Conservation (phyloP, 73 alveolate genomes). For the Halteria grandinella region DNA sequence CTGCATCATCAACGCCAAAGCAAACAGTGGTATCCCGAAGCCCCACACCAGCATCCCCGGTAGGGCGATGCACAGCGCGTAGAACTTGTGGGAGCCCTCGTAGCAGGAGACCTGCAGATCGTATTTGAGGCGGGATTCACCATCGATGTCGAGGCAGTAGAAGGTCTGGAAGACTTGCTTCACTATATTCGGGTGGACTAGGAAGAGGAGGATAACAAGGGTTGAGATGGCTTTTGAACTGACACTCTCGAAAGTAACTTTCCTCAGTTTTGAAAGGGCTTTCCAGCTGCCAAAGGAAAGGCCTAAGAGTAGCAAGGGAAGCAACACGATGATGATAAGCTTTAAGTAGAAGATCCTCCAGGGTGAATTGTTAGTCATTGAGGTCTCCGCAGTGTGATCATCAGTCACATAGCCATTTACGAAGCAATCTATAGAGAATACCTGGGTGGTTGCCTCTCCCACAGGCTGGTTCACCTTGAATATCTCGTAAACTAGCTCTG, state of each 20-base stretch:
- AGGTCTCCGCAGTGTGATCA: too few relatives aligned
- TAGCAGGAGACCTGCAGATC: conserved; percentile 59
- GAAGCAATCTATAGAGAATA: conserved; percentile 69
- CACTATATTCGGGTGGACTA: conserved; percentile 71
- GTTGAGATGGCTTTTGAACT: conserved; percentile 59
- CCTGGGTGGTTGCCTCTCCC: conserved; percentile 39
- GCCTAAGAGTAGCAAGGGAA: conserved; percentile 17
- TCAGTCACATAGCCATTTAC: conserved; percentile 46
- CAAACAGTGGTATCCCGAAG: conserved; percentile 73
- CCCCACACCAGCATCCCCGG: conserved; percentile 75
- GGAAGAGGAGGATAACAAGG: conserved; percentile 61
- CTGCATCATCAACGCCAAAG: conserved; percentile 24
- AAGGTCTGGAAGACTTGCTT: conserved; percentile 53
- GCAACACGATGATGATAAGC: conserved; percentile 21
- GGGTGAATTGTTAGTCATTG: neutral
- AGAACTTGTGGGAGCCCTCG: conserved; percentile 23
- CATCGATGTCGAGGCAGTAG: conserved; percentile 64
- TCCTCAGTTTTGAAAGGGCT: neutral
- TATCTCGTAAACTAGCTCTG: conserved; percentile 37
- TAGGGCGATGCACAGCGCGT: conserved; percentile 52
- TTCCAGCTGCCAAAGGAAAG: neutral
- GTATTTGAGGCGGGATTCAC: conserved; percentile 47
- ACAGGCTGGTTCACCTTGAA: conserved; percentile 37
- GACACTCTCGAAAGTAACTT: neutral
- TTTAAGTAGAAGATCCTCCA: conserved; percentile 11